These are phyloP conservation scores for Paragyromitra xinjiangensis DNA, from an alignment of 495 filamentous ascomycete genomes.

Conservation along the genomic window DNA sequence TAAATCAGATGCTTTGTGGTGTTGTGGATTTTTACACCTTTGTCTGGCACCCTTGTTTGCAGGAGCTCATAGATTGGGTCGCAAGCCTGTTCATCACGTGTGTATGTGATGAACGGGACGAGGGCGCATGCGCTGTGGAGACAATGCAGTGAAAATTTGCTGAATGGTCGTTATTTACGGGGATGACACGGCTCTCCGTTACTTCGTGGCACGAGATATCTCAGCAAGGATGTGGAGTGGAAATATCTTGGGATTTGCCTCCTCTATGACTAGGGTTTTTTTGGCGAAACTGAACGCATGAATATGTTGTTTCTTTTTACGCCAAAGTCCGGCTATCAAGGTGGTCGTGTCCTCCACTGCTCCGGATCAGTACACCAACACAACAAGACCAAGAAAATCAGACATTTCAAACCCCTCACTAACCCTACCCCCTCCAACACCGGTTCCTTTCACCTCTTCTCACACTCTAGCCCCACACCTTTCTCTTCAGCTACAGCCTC, in stretches of 20 bases:
- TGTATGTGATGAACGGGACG: slow-evolving; percentile 58
- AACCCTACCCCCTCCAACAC: slow-evolving; percentile 45
- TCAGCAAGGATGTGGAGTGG: slow-evolving; percentile 52
- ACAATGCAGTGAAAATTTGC: slow-evolving; percentile 54
- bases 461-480: slow-evolving; percentile 51
- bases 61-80: slow-evolving; percentile 57
- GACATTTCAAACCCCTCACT: slow-evolving; percentile 57
- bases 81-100: slow-evolving; percentile 56
- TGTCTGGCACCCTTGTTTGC: slow-evolving; percentile 49
- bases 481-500: slow-evolving; percentile 55
- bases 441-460: slow-evolving; percentile 56
- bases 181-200: slow-evolving; percentile 48
- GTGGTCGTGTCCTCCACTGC: slow-evolving; percentile 49
- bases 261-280: slow-evolving; percentile 50
- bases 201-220: slow-evolving; percentile 57
- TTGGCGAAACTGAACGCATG: slow-evolving; percentile 54
- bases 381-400: slow-evolving; percentile 54
- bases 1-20: slow-evolving; percentile 55
- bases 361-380: slow-evolving; percentile 57
- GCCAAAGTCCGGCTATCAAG: slow-evolving; percentile 54
- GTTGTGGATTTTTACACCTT: slow-evolving; percentile 50
- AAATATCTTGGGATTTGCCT: slow-evolving; percentile 53
- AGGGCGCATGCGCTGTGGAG: slow-evolving; percentile 55
- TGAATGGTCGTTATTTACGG: slow-evolving; percentile 58
- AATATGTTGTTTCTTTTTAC: slow-evolving; percentile 57